Evolutionary conservation across 805 yeast genomes (phyloP).

Genomic region (Saturnispora galanensis): DNA sequence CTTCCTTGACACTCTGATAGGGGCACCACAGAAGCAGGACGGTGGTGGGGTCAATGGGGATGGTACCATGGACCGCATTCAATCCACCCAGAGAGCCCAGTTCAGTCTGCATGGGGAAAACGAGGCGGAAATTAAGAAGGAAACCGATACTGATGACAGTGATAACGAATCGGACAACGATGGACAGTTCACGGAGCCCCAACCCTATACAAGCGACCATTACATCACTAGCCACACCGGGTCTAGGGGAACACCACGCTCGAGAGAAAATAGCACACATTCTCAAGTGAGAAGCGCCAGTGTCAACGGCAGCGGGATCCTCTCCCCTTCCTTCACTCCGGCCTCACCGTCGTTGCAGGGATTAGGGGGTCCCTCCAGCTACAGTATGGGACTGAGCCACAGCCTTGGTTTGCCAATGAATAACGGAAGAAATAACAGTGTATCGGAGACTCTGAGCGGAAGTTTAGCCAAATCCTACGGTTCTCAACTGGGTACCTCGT

Average conservation of each 20-base stretch:
- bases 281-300: not conserved
- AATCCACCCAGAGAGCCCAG: not conserved
- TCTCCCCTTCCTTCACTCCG: slow-evolving; percentile 6
- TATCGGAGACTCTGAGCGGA: slow-evolving; percentile 4
- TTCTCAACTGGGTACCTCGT: slow-evolving; percentile 24
- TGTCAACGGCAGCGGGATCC: not conserved
- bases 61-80: not conserved
- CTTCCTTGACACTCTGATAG: slow-evolving; percentile 6
- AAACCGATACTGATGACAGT: not conserved
- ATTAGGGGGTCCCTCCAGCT: slow-evolving; percentile 1
- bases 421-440: slow-evolving; percentile 2
- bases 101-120: not conserved
- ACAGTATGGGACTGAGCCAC: slow-evolving; percentile 2
- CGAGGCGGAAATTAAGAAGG: not conserved
- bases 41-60: too few species aligned
- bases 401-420: not conserved
- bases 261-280: slow-evolving; percentile 3
- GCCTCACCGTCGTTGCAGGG: slow-evolving; percentile 7
- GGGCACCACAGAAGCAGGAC: not conserved
- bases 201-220: slow-evolving; percentile 3
- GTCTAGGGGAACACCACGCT: not conserved
- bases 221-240: not conserved
- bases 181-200: not conserved
- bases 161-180: not conserved
- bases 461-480: slow-evolving; percentile 20